phyloP scores from a whole-genome alignment of 768 basidiomycete genomes.

The Naganishia randhawae region DNA sequence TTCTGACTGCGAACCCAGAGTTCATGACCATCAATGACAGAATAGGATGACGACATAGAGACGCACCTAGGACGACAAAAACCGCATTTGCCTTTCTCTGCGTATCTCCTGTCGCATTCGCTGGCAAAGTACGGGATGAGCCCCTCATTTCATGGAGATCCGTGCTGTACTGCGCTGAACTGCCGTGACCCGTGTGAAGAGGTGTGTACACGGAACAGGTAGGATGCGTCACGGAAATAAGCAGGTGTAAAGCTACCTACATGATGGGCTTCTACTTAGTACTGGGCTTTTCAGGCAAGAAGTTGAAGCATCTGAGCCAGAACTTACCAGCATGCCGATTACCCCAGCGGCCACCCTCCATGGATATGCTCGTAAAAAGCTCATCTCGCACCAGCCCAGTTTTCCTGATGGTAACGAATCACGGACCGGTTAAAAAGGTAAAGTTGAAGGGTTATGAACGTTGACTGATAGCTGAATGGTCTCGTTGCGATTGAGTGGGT shows the following conservation, averaged over 20 bases:
- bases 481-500: too few relatives aligned
- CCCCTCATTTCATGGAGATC: constrained; percentile 8
- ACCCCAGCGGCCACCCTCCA: neutral
- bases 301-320: neutral
- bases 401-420: neutral
- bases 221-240: constrained; percentile 43
- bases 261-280: neutral
- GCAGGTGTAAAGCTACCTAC: constrained; percentile 45
- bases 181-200: constrained; percentile 17
- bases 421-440: neutral
- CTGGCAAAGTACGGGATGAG: neutral
- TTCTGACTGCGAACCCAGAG: constrained; percentile 32
- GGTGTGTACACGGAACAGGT: constrained; percentile 47
- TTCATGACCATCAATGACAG: neutral
- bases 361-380: neutral
- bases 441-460: neutral
- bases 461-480: too few relatives aligned
- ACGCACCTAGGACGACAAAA: constrained; percentile 65
- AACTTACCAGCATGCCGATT: neutral
- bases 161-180: neutral
- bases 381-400: neutral
- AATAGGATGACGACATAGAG: constrained; percentile 37
- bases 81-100: constrained; percentile 68
- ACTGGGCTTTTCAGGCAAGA: neutral
- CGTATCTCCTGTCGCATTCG: constrained; percentile 24